A percentile compares a stretch with the other conserved stretches of the same genome.
Evolutionary conservation across 805 yeast species (phyloP).

Genomic region (Candida multigemmis): DNA sequence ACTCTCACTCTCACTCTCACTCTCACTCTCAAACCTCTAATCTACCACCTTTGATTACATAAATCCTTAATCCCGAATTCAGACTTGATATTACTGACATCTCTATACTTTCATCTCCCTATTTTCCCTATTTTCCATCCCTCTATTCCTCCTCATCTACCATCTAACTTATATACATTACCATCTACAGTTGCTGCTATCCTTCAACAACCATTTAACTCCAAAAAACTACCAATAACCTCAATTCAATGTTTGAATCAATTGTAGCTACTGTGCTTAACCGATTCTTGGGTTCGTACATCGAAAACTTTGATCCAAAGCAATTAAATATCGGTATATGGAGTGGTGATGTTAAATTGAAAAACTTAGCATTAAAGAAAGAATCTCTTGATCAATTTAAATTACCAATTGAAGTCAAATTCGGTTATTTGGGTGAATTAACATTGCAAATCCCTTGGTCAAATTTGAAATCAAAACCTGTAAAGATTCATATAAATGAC

Average conservation of each 20-base stretch:
- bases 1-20: no score
- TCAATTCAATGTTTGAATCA: conserved; percentile 47
- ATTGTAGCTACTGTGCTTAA: conserved; percentile 56
- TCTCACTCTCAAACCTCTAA: no score
- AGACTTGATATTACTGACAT: no score
- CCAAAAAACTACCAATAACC: no score
- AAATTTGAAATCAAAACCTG: conserved; percentile 86
- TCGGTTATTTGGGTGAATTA: conserved; percentile 85
- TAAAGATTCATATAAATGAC: conserved; percentile 77
- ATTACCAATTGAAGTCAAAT: conserved; percentile 78
- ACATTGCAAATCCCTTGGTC: conserved; percentile 96
- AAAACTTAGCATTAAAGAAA: conserved; percentile 68
- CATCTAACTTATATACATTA: no score
- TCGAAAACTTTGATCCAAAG: conserved; percentile 92
- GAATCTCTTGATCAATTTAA: conserved; percentile 84
- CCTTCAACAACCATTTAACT: no score
- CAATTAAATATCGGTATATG: conserved; percentile 94
- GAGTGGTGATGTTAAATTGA: conserved; percentile 91
- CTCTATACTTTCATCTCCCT: no score
- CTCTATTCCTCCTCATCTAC: no score
- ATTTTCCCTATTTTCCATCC: no score
- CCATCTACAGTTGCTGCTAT: no score
- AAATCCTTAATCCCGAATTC: no score
- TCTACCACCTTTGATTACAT: no score
- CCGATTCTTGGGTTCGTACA: conserved; percentile 60